Evolutionary conservation across 148 eudicot species (phyloP), one percentile per base, ranked within the genome.

Genomic region (Chenopodium formosanum): DNA sequence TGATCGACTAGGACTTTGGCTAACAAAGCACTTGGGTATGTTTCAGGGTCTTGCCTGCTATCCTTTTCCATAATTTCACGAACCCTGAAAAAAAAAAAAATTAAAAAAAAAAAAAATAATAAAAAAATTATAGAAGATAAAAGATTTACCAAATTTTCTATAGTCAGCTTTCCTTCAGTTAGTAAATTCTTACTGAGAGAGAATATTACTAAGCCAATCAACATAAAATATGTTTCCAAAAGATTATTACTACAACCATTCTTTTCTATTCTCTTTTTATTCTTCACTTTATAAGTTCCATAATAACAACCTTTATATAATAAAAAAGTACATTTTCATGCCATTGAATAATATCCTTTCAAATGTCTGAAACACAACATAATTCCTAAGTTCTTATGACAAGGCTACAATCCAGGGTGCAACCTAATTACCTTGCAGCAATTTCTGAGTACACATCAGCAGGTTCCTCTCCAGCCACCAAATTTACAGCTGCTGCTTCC

Each of bases 371-470:
- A 20, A 81, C 19, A 73, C 46, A 34, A 32, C 66, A 81, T 14
- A 20, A 67, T 75, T 67, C 27, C 50, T 29, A 78, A 27, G 74
- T 16, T 22, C 75, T 78, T 52, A 58, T 47, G 70, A 9, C 12
- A 31, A 40, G 58, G 46, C 25, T 73, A 62, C 0, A 0, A n/a
- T 16, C 19, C 27, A 68, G 14, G 27, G 40, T 27, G 53, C 64
- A 70, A 46, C 37, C 17, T 73, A 80, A 8, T 40, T 91, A 94
- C 98, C 94, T 92, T 62, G 86, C 85, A 73, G 98, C 98, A 76
- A 94, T 92, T 83, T 92, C 97, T 44, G 97, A 92, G 85, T 94
- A 94, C 75, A 94, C 98, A 88, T 94, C 98, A 66, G 97, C 91
- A 82, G 98, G 98, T 86, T 85, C 89, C 73, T 88, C 87, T 76